These are phyloP conservation scores for Yamadazyma philogaea DNA, from an alignment of 805 yeast genomes.

Conservation along the genomic window DNA sequence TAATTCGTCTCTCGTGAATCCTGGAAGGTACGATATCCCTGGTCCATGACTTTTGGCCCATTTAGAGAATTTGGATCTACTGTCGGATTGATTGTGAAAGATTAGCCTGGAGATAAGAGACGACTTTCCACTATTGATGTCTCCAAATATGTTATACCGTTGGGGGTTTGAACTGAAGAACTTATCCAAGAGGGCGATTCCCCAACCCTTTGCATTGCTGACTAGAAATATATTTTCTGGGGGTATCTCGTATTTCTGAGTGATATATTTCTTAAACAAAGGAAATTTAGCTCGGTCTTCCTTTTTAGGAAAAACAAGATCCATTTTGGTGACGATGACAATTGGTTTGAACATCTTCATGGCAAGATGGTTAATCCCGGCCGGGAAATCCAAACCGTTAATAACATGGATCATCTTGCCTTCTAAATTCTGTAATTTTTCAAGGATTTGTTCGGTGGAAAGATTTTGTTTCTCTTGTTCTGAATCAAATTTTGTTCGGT, in stretches of 20 bases:
- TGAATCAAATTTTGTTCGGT: background rate
- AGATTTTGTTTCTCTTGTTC: constrained; percentile 1
- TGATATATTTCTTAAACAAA: constrained; percentile 33
- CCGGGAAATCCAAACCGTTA: constrained; percentile 59
- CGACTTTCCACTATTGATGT: constrained; percentile 69
- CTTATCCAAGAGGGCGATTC: constrained; percentile 35
- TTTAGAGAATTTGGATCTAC: constrained; percentile 8
- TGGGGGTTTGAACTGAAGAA: constrained; percentile 34
- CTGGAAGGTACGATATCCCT: constrained; percentile 56
- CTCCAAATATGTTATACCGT: constrained; percentile 54
- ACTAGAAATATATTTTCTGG: constrained; percentile 43
- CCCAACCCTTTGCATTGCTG: constrained; percentile 56
- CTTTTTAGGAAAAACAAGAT: constrained; percentile 38
- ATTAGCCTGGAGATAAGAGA: constrained; percentile 44
- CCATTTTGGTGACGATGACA: constrained; percentile 44
- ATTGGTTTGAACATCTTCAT: constrained; percentile 15
- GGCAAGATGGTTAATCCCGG: constrained; percentile 38
- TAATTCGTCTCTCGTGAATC: constrained; percentile 60
- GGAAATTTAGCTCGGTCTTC: constrained; percentile 24
- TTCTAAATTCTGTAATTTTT: background rate
- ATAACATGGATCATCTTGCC: constrained; percentile 10
- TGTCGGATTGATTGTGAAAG: constrained; percentile 5
- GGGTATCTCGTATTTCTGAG: constrained; percentile 27
- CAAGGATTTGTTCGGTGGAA: background rate
- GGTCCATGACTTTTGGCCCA: constrained; percentile 40